Evolutionary conservation across 2,329 filamentous ascomycete species (phyloP), one percentile per base, ranked within the genome.

Genomic region (Paecilomyces sp.): DNA sequence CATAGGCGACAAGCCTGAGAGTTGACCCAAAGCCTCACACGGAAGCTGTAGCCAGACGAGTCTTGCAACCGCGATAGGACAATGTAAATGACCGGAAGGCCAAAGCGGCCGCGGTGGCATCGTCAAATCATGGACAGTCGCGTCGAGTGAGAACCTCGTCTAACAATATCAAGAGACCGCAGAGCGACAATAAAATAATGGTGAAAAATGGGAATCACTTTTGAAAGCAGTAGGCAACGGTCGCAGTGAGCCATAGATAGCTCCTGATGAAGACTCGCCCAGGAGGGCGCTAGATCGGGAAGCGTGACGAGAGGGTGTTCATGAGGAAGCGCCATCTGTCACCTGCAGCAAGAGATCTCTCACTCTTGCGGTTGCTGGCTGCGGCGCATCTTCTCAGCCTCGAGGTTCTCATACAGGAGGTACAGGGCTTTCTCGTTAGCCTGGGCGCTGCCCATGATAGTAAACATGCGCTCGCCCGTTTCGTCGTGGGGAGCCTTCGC

Each of bases 391-490:
- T 99, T 99, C 82, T 99, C 94, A 15, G 92, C 93, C 80, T 99
- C 94, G 57, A 99, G 86, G 78, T 99, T 99, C 83, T 99, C 94
- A 75, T 99, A 99, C 64, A 99, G 83, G 58, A 99, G 87, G 77
- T 96, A 97, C 30, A 99, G 83, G 3, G 94, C 94, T 68, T 92
- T 93, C 79, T 99, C 94, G 70, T 99, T 99, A 65, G 92, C 91
- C 78, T 88, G 89, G 62, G 91, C 88, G 62, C 90, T 95, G 67
- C 94, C 94, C 85, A 96, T 97, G 74, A 99, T 99, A 71, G 94
- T 99, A 81, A 99, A 99, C 94, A 99, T 99, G 70, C 94, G 88
- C 83, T 99, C 94, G 66, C 94, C 94, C 62, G 91, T 95, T 67
- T 97, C 94, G 69, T 99, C 94, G 71, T 99, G 94, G 59, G 94